phyloP scores from a whole-genome alignment of 495 filamentous ascomycete species.

The Aspergillus panamensis region DNA sequence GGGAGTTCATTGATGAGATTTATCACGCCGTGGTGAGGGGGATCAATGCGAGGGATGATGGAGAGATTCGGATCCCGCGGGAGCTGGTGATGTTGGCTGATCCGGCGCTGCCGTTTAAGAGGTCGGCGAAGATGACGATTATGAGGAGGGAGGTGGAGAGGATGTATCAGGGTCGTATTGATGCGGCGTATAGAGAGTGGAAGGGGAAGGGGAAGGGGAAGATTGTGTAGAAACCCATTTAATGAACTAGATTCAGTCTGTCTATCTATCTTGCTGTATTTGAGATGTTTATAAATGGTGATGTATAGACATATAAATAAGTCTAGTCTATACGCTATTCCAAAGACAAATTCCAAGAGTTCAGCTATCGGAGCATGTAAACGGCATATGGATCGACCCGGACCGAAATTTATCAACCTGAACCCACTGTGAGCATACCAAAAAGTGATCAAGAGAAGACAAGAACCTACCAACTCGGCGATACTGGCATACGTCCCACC shows the following conservation, averaged over 20 bases:
- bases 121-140: not conserved
- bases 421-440: too few species aligned
- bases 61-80: not conserved
- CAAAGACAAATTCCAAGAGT: too few species aligned
- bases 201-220: not conserved
- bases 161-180: not conserved
- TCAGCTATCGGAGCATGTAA: not conserved
- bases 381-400: not conserved
- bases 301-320: too few species aligned
- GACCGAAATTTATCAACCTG: not conserved
- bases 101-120: not conserved
- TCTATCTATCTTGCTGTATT: too few species aligned
- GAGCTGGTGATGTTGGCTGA: not conserved
- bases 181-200: not conserved
- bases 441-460: not conserved
- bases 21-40: not conserved
- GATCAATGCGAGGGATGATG: not conserved
- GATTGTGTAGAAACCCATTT: too few species aligned
- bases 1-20: not conserved
- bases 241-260: too few species aligned
- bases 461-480: not conserved
- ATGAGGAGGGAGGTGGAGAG: not conserved
- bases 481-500: not conserved
- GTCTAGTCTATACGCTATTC: too few species aligned
- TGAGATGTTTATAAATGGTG: too few species aligned